Conservation (phyloP, 202 grass and related monocot species). For the Setaria italica region DNA sequence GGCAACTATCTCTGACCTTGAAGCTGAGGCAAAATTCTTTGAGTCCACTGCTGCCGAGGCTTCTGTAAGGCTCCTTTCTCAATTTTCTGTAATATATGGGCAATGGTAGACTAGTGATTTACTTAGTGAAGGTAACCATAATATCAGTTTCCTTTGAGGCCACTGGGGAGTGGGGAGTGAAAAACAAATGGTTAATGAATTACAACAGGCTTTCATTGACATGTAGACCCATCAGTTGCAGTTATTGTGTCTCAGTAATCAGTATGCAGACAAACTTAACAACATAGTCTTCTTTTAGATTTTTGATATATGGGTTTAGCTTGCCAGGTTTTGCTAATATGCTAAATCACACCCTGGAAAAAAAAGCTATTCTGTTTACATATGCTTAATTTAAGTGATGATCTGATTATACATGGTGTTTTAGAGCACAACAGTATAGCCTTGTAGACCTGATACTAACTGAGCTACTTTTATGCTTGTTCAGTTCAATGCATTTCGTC, state of each 20-base stretch:
- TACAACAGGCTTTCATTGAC: neutral
- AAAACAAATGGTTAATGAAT: neutral
- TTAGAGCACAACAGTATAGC: slow-evolving; percentile 9
- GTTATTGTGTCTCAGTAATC: neutral
- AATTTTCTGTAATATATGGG: neutral
- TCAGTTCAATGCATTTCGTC: slow-evolving; percentile 7
- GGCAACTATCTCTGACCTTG: slow-evolving; percentile 74
- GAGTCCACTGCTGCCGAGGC: slow-evolving; percentile 71
- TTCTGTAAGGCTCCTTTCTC: slow-evolving; percentile 59
- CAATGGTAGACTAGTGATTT: neutral
- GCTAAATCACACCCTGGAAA: slow-evolving; percentile 22
- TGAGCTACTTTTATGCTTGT: slow-evolving; percentile 29
- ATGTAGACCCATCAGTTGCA: neutral
- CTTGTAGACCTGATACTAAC: neutral
- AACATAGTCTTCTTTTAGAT: slow-evolving; percentile 7
- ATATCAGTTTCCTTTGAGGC: slow-evolving; percentile 8
- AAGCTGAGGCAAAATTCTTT: slow-evolving; percentile 88
- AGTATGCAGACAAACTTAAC: neutral
- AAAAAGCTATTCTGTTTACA: neutral
- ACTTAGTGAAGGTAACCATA: slow-evolving; percentile 12
- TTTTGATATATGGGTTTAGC: slow-evolving; percentile 22
- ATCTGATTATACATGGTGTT: neutral
- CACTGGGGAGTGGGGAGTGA: slow-evolving; percentile 21
- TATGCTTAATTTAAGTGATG: neutral
- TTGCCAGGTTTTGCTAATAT: neutral